Percentiles rank a stretch among this genome's conserved stretches.
These are phyloP conservation scores for Sordaria brevicollis DNA, from an alignment of 495 filamentous ascomycete genomes.

Conservation along the genomic window DNA sequence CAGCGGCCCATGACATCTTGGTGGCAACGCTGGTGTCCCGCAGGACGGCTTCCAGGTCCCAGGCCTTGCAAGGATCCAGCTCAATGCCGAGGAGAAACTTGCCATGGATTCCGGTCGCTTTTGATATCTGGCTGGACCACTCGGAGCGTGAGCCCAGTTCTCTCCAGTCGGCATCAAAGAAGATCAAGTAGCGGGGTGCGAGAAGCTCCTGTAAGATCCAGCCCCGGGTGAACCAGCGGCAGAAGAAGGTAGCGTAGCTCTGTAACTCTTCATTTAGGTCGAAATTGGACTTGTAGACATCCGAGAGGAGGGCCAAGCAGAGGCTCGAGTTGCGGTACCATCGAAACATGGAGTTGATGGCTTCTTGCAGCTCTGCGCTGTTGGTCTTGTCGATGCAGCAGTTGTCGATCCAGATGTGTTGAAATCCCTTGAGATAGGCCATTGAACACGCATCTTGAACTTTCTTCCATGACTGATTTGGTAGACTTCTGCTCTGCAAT, in stretches of 20 bases:
- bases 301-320: slow-evolving; percentile 26
- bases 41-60: not conserved
- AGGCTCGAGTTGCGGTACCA: slow-evolving; percentile 21
- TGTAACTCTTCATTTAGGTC: fast-evolving
- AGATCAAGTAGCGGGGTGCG: slow-evolving; percentile 16
- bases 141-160: not conserved
- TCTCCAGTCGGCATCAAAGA: slow-evolving; percentile 22
- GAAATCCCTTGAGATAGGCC: slow-evolving; percentile 1
- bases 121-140: not conserved
- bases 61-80: not conserved
- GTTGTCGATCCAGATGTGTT: slow-evolving; percentile 24
- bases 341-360: slow-evolving; percentile 34
- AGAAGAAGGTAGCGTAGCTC: not conserved
- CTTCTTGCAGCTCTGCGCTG: slow-evolving; percentile 19
- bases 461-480: not conserved
- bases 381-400: slow-evolving; percentile 26
- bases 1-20: slow-evolving; percentile 28
- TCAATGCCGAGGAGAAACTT: slow-evolving; percentile 4
- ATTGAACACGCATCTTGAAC: not conserved
- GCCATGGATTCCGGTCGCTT: not conserved
- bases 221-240: slow-evolving; percentile 31
- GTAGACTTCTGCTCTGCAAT: not conserved
- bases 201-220: slow-evolving; percentile 37
- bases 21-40: slow-evolving; percentile 14
- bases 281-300: not conserved